Evolutionary conservation across 768 basidiomycete species (phyloP), one percentile per base, ranked within the genome.

Genomic region (Aureoboletus auriporus): DNA sequence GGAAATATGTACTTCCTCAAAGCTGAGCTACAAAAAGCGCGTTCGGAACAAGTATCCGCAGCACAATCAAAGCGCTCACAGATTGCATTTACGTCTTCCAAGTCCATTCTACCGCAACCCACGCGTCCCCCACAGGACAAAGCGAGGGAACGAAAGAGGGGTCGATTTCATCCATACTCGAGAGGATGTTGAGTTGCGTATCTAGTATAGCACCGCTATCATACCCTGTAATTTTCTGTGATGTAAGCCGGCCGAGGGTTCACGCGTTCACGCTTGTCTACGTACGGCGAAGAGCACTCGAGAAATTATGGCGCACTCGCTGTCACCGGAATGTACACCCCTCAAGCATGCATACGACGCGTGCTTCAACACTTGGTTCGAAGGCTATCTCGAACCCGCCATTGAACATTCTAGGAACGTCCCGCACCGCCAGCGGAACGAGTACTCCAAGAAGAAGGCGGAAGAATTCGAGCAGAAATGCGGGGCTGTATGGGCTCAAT

Each of bases 311-410:
- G 83, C 90, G 0, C 76, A 83, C 52, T 93, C 91, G 49, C 79
- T 97, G 20, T 81, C 87, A 1, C 71, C 80, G 8, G 79, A 83
- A 72, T 98, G 95, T 70, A 96, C 94, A 6, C 85, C 89, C 0
- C 76, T 95, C 49, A 97, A 98, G 67, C 81, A 82, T 44, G 71
- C 81, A 47, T 98, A 96, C 64, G 94, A 98, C 67, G 74, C 88
- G 0, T 98, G 94, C 74, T 98, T 98, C 73, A 96, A 96, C 60
- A 81, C 87, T 8, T 97, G 94, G 95, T 93, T 99, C 58, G 93
- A 96, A 67, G 92, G 90, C 10, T 99, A 97, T 66, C 82, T 97
- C 20, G 87, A 93, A 61, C 93, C 93, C 8, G 83, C 82, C 9
- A 73, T 86, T 14, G 60, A 69, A 26, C 64, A 69, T 29, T 59